Evolutionary conservation across 768 basidiomycete species (phyloP), one percentile per base, ranked within the genome.

Genomic region (Calvatia gigantea): DNA sequence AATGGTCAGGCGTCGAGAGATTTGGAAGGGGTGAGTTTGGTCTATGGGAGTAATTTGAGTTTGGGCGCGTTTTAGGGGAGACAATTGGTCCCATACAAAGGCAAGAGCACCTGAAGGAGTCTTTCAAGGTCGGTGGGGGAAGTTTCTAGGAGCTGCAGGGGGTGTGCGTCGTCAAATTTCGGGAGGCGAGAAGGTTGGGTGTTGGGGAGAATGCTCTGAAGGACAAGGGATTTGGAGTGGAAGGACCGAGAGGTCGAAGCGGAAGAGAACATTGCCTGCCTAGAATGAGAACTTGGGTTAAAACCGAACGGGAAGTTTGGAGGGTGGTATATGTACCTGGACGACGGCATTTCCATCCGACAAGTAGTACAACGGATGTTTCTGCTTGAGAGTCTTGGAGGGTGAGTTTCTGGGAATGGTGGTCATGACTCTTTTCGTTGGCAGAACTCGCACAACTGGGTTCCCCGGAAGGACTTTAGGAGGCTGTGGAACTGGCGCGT

Each of bases 191-290:
- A 68, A 6, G 56, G 58, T 37, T 67, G 61, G 25, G 63, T 58
- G 8, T 64, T 67, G n/a, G n/a, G 80, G 72, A 71, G 64, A 41
- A 68, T 62, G 42, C 56, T 67, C 39, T 64, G 60, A 45, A 73
- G 58, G 55, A 69, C 51, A 17, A 64, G 64, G 32, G 71, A 69
- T 58, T 69, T 54, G 74, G 77, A 32, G 70, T 70, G 53, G 59
- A 73, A n/a, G 43, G 73, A 78, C 75, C 7, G 75, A 75, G 9
- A 78, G 73, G 39, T 80, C 77, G 0, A 85, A 68, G 1, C 74
- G 69, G 61, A 80, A 84, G 1, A 83, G 66, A 9, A 71, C 75
- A 51, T 79, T 75, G 58, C 81, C 81, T 12, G 82, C 82, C 83
- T 84, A 61, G 17, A 45, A 32, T 23, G n/a, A 42, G 9, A 25